phyloP scores from a whole-genome alignment of 441 rosid genomes.

The Brassica hybrid region DNA sequence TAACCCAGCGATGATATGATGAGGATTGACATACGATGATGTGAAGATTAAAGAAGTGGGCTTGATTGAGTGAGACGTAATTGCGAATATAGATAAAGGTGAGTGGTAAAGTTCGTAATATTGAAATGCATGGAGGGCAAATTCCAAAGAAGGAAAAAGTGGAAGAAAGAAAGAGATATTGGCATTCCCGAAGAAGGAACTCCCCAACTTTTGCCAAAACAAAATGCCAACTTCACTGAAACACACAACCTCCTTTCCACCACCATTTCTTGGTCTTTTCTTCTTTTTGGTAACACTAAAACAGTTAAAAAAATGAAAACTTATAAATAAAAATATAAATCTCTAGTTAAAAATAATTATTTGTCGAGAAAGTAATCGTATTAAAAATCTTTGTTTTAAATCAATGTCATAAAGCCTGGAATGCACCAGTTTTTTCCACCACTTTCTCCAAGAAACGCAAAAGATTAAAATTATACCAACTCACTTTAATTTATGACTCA shows the following conservation, averaged over 20 bases:
- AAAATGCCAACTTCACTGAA: slow-evolving; percentile 45
- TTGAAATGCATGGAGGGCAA: slow-evolving; percentile 56
- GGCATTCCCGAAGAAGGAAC: slow-evolving; percentile 46
- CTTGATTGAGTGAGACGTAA: slow-evolving; percentile 30
- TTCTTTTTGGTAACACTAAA: slow-evolving; percentile 10
- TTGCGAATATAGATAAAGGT: slow-evolving; percentile 3
- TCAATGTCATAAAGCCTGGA: slow-evolving; percentile 19
- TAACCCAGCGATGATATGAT: slow-evolving; percentile 6
- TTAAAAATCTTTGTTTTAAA: not conserved
- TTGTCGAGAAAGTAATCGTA: slow-evolving; percentile 21
- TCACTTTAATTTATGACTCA: slow-evolving; percentile 22
- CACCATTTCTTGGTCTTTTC: slow-evolving; percentile 45
- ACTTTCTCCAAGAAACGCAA: slow-evolving; percentile 43
- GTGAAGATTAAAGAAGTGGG: slow-evolving; percentile 7
- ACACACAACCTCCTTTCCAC: slow-evolving; percentile 45
- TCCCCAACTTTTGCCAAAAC: slow-evolving; percentile 49
- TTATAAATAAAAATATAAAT: not conserved
- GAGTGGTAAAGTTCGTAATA: slow-evolving; percentile 47
- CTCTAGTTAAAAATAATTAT: not conserved
- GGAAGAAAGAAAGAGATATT: slow-evolving; percentile 26
- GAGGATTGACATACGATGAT: slow-evolving; percentile 24
- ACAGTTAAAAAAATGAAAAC: not conserved
- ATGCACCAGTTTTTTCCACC: slow-evolving; percentile 37
- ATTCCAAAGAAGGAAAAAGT: slow-evolving; percentile 21
- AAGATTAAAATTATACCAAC: slow-evolving; percentile 34